A percentile compares a stretch with the other conserved stretches of the same genome.
Conservation (phyloP, 345 rosid species). For the Corchorus capsularis region DNA sequence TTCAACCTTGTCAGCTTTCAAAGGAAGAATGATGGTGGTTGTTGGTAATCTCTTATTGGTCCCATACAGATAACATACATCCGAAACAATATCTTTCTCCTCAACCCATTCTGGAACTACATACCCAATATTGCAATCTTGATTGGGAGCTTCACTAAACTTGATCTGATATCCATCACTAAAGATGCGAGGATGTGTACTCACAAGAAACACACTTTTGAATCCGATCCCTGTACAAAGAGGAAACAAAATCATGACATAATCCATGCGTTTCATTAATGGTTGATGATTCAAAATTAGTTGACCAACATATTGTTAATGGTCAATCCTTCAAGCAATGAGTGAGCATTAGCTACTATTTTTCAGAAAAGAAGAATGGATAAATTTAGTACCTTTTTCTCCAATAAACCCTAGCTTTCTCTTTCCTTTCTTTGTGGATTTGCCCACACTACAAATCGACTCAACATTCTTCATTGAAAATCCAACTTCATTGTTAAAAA, state of each 20-base stretch:
- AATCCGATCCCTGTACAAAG: slow-evolving; percentile 26
- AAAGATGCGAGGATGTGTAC: slow-evolving; percentile 17
- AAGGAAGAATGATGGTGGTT: slow-evolving; percentile 15
- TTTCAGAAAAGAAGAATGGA: background rate
- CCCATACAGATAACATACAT: slow-evolving; percentile 15
- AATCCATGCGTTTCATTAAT: background rate
- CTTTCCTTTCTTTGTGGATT: slow-evolving; percentile 15
- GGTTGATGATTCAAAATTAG: background rate
- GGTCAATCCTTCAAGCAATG: background rate
- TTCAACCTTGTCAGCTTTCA: slow-evolving; percentile 23
- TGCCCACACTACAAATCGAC: slow-evolving; percentile 18
- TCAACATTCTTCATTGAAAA: slow-evolving; percentile 24
- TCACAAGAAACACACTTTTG: slow-evolving; percentile 29
- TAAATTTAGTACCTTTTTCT: slow-evolving; percentile 12
- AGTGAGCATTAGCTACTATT: background rate
- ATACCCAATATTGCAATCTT: slow-evolving; percentile 18
- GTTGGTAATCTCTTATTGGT: background rate
- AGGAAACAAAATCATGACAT: background rate
- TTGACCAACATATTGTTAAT: background rate
- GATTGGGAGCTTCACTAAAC: slow-evolving; percentile 14
- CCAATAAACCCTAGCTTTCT: slow-evolving; percentile 19
- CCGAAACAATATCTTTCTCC: background rate
- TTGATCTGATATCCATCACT: slow-evolving; percentile 23
- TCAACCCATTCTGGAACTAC: slow-evolving; percentile 27
- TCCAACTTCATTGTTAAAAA: too few relatives aligned